A percentile compares a stretch with the other conserved stretches of the same genome.
These are phyloP conservation scores for Erysimum pusillum DNA, from an alignment of 441 rosid genomes.

Conservation along the genomic window DNA sequence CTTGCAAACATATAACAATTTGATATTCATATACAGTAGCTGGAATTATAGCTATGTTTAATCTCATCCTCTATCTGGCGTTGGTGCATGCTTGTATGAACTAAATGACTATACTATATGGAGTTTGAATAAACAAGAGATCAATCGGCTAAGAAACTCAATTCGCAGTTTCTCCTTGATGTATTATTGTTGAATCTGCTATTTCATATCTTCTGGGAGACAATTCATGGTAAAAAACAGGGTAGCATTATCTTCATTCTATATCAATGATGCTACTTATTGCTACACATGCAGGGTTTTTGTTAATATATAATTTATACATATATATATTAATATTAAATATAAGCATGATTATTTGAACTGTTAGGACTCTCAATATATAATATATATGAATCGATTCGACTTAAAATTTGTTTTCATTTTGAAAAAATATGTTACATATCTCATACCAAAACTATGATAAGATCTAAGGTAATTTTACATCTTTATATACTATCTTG, in stretches of 20 bases:
- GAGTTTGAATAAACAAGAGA: constrained; percentile 1
- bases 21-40: not conserved
- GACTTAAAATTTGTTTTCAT: no score
- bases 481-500: no score
- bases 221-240: not conserved
- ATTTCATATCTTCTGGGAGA: not conserved
- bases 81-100: not conserved
- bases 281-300: no score
- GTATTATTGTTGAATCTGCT: constrained; percentile 12
- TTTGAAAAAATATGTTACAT: no score
- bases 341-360: no score
- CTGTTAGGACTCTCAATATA: no score
- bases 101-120: not conserved
- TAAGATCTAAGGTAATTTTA: no score
- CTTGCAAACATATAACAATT: not conserved
- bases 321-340: no score
- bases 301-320: no score
- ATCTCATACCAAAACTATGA: no score
- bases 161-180: not conserved
- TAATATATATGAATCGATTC: no score
- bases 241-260: constrained; percentile 20
- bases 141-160: not conserved
- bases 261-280: not conserved
- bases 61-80: constrained; percentile 11
- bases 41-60: constrained; percentile 1